A percentile compares a stretch with the other conserved stretches of the same genome.
Conservation (phyloP, 208 protist species). For the Trichomonas gallinae region DNA sequence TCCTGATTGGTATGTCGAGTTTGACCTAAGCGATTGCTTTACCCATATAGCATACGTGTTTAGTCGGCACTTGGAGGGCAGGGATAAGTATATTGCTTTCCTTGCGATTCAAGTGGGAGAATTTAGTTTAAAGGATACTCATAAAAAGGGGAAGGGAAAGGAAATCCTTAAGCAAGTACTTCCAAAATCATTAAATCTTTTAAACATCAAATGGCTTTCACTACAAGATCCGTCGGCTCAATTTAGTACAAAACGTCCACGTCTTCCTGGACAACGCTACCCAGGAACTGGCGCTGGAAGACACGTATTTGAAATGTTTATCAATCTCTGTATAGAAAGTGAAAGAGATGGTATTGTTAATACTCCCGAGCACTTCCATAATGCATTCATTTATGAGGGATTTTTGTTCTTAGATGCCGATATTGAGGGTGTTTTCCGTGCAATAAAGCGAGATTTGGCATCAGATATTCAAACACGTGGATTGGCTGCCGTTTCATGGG, state of each 20-base stretch:
- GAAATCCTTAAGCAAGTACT: background rate
- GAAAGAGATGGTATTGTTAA: background rate
- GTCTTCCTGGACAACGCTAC: background rate
- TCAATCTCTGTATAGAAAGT: too few species aligned
- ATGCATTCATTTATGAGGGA: background rate
- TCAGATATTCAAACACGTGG: background rate
- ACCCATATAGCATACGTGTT: background rate
- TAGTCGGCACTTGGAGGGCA: background rate
- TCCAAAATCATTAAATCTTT: background rate
- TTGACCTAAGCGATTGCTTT: background rate
- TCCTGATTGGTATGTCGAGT: background rate
- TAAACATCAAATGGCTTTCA: background rate
- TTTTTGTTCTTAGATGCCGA: background rate
- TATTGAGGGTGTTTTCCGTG: background rate
- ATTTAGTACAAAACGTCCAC: background rate
- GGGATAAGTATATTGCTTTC: background rate
- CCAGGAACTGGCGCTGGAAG: background rate
- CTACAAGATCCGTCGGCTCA: background rate
- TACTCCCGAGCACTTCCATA: conserved; percentile 1
- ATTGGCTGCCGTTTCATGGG: background rate
- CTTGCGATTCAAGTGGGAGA: background rate
- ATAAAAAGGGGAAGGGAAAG: background rate
- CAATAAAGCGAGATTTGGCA: background rate
- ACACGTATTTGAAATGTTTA: background rate
- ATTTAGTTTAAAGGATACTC: background rate